Evolutionary conservation across 1,139 yeast species (phyloP), one percentile per base, ranked within the genome.

Genomic region (Trichomonascaceae sp.): DNA sequence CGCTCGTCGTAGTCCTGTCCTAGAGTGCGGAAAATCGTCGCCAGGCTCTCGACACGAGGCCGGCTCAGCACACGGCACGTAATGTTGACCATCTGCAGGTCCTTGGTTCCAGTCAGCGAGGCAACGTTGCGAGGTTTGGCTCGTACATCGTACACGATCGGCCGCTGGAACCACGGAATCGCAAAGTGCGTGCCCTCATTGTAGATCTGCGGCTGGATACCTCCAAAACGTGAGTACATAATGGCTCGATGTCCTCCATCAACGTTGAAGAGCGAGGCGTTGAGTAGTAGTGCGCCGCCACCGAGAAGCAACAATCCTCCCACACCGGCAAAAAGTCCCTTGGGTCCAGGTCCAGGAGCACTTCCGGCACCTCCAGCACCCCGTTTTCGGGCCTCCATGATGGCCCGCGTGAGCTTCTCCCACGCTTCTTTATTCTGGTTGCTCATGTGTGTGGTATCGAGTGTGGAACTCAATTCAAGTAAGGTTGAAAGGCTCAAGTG

Each of bases 181-280:
- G 85, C 76, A 46, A 89, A 68, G 59, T 89, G 99, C 2, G 98
- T 89, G 47, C 99, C 99, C 66, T 89, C 99, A 32, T 74, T 74
- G 56, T 77, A 84, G 43, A 89, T 84, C 41, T 67, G 69, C n/a
- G 87, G 75, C 52, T 76, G 82, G 34, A 89, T 76, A 56, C 99
- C 99, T 34, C 74, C 71, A 30, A 85, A 39, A 55, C 99, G 76
- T 25, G 93, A 84, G 59, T 89, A 89, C 28, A 89, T 71, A 50
- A 89, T 85, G 18, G 96, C 99, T 56, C 99, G 71, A 60, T 89
- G 97, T 60, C 99, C 99, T 72, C 99, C 99, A 57, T 89, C 97
- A 39, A 89, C 98, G 56, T 85, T 87, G 65, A 84, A 87, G 37
- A 87, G 68, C 2, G 95, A 76, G 41, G 80, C 71, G 50, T 81